phyloP scores from a whole-genome alignment of 2,329 filamentous ascomycete species.

The Ceratocystiopsis minuta region DNA sequence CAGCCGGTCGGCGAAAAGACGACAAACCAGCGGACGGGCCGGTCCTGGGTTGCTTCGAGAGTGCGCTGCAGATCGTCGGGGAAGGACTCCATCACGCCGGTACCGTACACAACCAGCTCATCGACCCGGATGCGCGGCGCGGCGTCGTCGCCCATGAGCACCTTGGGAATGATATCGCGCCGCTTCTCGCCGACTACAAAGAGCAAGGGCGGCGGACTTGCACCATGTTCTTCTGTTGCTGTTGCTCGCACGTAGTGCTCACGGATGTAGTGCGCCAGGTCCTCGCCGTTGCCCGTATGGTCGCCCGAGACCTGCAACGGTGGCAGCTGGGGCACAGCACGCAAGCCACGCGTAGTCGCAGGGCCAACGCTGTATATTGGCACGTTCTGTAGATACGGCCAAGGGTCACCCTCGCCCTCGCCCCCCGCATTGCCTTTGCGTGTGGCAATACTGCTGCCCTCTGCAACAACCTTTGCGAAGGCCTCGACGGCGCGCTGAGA shows the following conservation, averaged over 20 bases:
- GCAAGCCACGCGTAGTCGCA: conserved; percentile 59
- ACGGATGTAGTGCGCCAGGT: conserved; percentile 60
- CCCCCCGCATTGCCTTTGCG: too few relatives aligned
- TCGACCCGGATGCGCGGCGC: conserved; percentile 45
- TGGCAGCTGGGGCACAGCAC: conserved; percentile 31
- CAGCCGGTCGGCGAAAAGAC: conserved; percentile 54
- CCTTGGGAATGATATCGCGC: conserved; percentile 75
- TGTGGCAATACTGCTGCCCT: conserved; percentile 17
- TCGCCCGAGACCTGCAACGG: conserved; percentile 52
- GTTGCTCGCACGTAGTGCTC: conserved; percentile 42
- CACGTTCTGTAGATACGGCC: conserved; percentile 38
- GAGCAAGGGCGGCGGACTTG: conserved; percentile 37
- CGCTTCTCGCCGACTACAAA: conserved; percentile 85
- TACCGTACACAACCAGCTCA: conserved; percentile 76
- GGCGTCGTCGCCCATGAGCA: conserved; percentile 36
- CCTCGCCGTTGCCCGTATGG: conserved; percentile 71
- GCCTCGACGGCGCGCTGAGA: conserved; percentile 72
- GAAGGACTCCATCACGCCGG: conserved; percentile 66
- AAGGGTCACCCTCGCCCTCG: conserved; percentile 14
- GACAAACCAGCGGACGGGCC: conserved; percentile 47
- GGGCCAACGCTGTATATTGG: conserved; percentile 64
- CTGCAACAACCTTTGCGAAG: conserved; percentile 44
- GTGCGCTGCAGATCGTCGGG: conserved; percentile 40
- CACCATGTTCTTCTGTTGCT: too few relatives aligned
- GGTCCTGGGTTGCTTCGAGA: conserved; percentile 26